Base-by-base conservation (phyloP, 192 early-diverging fungal genomes). In the Dispira simplex region DNA sequence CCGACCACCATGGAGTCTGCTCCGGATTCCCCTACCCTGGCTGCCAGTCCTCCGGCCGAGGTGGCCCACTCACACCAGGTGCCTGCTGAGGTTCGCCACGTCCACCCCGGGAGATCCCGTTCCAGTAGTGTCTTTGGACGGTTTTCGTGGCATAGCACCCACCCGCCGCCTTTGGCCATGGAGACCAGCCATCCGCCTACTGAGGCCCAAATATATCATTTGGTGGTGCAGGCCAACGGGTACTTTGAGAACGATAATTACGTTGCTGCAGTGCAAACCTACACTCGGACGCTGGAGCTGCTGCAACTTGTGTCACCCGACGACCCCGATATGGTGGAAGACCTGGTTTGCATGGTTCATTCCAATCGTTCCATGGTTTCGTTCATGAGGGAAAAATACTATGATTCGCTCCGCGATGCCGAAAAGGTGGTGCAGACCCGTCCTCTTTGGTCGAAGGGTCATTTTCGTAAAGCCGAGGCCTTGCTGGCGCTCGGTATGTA, bases 401-500 rank as follows among this genome's bases (percentile, higher is more conserved):
- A 74, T 23, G 71, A 73, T 44, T 46, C 69, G 11, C 67, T 74
- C 46, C 74, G 72, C 12, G 55, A 51, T 27, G 67, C 66, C 68
- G 76, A 74, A 44, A 69, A 68, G 20, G 63, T 45, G 8, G 57
- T 62, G 23, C 58, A 70, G 8, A 67, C 68, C 16, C 65, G 72
- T 1, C 68, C 69, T 8, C 45, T 64, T 39, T 78, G 71, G 72
- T 75, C 70, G 44, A 73, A 85, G 77, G 85, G 79, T 26, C 76
- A 87, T 57, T 87, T 83, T 69, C 73, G 85, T 44, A 68, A 70
- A 25, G 85, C 72, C 62, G 82, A 84, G 59, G 82, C 81, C 11
- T 62, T 78, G 18, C 59, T 80, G 48, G 75, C 77, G 63, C 62
- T 81, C 59, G 71, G 64, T 0, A 67, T 76, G 11, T 71, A 72